A percentile compares a stretch with the other conserved stretches of the same genome.
Evolutionary conservation across 1,284 basidiomycete species (phyloP).

Genomic region (Malassezia psittaci): DNA sequence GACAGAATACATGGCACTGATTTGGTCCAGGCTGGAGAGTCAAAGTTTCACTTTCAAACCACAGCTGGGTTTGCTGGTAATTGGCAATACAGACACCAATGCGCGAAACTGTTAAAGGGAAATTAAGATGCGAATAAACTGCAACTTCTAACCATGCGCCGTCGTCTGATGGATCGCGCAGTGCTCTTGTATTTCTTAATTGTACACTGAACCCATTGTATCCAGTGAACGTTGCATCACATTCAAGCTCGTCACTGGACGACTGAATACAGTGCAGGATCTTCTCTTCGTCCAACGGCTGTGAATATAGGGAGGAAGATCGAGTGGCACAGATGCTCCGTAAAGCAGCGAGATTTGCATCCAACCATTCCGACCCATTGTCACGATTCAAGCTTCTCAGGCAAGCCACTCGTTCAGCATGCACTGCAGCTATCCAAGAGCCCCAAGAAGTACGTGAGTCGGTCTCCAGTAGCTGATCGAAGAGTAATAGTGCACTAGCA

Average conservation of each 20-base stretch:
- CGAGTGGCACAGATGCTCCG: conserved; percentile 1
- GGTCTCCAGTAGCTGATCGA: not conserved
- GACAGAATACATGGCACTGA: conserved; percentile 23
- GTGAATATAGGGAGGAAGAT: not conserved
- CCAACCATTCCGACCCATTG: not conserved
- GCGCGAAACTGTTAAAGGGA: conserved; percentile 27
- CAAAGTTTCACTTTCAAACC: conserved; percentile 25
- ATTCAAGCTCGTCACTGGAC: not conserved
- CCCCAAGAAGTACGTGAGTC: not conserved
- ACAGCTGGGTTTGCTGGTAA: conserved; percentile 23
- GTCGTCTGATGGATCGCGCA: conserved; percentile 23
- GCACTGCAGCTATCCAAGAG: not conserved
- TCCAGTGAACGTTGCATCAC: conserved; percentile 8
- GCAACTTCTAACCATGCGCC: conserved; percentile 23
- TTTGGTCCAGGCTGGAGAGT: conserved; percentile 25
- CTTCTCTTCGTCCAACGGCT: conserved; percentile 3
- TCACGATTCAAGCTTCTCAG: not conserved
- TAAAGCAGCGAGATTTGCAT: conserved; percentile 3
- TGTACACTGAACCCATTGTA: conserved; percentile 12
- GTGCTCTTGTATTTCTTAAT: not conserved
- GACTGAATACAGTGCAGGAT: not conserved
- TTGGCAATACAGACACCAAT: conserved; percentile 32
- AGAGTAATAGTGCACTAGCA: not conserved
- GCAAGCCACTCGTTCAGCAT: conserved; percentile 3
- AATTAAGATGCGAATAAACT: conserved; percentile 20